These are phyloP conservation scores for Hypoxylon cercidicola DNA, from an alignment of 495 filamentous ascomycete species.

Conservation along the genomic window DNA sequence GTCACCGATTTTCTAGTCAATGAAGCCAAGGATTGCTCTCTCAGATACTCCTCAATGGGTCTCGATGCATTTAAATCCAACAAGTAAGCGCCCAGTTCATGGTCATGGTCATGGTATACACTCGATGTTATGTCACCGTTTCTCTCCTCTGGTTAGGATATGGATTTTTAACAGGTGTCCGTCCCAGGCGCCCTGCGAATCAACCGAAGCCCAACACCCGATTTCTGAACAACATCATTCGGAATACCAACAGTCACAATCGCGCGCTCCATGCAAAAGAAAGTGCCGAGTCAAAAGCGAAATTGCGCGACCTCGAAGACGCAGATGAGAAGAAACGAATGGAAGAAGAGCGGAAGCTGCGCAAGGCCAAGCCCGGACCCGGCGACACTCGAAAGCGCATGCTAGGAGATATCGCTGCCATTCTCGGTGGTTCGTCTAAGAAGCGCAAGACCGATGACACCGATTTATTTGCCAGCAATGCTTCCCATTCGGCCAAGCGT, in stretches of 20 bases:
- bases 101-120: constrained; percentile 9
- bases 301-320: constrained; percentile 56
- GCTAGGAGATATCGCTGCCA: constrained; percentile 63
- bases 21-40: constrained; percentile 74
- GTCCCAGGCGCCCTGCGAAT: constrained; percentile 59
- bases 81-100: constrained; percentile 61
- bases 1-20: constrained; percentile 77
- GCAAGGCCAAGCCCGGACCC: constrained; percentile 50
- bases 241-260: constrained; percentile 90
- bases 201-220: constrained; percentile 91
- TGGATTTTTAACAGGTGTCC: constrained; percentile 32
- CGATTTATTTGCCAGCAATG: constrained; percentile 23
- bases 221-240: constrained; percentile 88
- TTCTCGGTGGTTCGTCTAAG: constrained; percentile 55
- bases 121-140: constrained; percentile 3
- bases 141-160: constrained; percentile 7
- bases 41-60: constrained; percentile 78
- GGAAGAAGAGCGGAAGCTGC: constrained; percentile 51
- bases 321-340: constrained; percentile 53
- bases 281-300: constrained; percentile 64
- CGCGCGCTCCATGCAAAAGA: constrained; percentile 85
- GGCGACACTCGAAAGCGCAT: constrained; percentile 61
- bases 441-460: constrained; percentile 44
- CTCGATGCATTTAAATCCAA: constrained; percentile 71
- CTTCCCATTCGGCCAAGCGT: constrained; percentile 1